These are phyloP conservation scores for Stagonosporopsis cucurbitacearum DNA, from an alignment of 2,329 filamentous ascomycete species.

Conservation along the genomic window DNA sequence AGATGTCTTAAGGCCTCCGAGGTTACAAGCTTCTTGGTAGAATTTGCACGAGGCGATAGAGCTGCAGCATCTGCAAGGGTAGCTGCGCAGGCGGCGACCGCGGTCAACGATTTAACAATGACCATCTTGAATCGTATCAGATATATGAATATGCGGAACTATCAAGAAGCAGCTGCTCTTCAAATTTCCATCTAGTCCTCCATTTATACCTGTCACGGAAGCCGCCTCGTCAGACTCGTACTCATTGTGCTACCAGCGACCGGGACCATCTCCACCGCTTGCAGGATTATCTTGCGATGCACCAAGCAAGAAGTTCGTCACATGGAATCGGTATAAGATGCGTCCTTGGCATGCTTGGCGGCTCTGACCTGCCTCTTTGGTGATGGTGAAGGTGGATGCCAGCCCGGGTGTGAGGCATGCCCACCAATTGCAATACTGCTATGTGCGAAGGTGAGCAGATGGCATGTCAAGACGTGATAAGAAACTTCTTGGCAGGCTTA, in stretches of 20 bases:
- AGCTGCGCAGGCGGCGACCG: constrained; percentile 29
- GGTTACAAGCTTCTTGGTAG: constrained; percentile 26
- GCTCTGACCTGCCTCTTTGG: constrained; percentile 28
- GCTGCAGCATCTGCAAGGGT: constrained; percentile 28
- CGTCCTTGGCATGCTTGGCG: constrained; percentile 19
- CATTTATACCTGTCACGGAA: constrained; percentile 20
- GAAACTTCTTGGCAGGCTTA: constrained; percentile 35
- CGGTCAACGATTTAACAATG: constrained; percentile 34
- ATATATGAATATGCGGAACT: background rate
- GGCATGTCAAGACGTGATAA: constrained; percentile 38
- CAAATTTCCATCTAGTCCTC: background rate
- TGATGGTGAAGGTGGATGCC: constrained; percentile 15
- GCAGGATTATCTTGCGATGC: constrained; percentile 18
- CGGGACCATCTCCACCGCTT: constrained; percentile 16
- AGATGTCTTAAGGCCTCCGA: constrained; percentile 33
- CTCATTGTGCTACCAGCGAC: constrained; percentile 15
- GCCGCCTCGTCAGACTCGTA: background rate
- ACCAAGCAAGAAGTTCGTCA: constrained; percentile 20
- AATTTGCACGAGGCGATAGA: constrained; percentile 29
- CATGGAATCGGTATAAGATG: constrained; percentile 4
- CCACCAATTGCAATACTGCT: constrained; percentile 22
- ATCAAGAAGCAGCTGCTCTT: background rate
- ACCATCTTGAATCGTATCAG: constrained; percentile 16
- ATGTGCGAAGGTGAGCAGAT: constrained; percentile 22
- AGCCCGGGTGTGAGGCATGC: constrained; percentile 12